These are phyloP conservation scores for Entoloma clypeatum DNA, from an alignment of 1,284 basidiomycete species.

Conservation along the genomic window DNA sequence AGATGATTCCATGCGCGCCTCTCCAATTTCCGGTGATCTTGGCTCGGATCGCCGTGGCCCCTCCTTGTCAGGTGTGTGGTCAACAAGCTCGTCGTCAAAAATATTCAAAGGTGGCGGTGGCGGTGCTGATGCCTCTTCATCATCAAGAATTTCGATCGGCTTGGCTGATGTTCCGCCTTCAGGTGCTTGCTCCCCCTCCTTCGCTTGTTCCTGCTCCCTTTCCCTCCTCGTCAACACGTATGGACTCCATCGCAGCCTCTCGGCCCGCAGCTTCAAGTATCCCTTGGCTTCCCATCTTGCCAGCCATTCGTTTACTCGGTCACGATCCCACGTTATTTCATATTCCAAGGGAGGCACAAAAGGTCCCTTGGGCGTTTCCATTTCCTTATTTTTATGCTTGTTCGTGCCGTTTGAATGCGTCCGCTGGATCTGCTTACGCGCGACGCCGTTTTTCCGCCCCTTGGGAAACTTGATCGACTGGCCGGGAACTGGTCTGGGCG, in stretches of 20 bases:
- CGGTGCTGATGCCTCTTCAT: slow-evolving; percentile 1
- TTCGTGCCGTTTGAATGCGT: slow-evolving; percentile 49
- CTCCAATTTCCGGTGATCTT: background rate
- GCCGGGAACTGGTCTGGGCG: slow-evolving; percentile 63
- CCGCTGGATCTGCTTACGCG: slow-evolving; percentile 59
- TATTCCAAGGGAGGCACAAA: slow-evolving; percentile 75
- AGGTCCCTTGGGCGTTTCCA: slow-evolving; percentile 43
- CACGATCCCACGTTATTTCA: slow-evolving; percentile 70
- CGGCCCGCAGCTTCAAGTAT: slow-evolving; percentile 76
- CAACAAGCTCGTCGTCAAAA: slow-evolving; percentile 22
- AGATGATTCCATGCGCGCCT: slow-evolving; percentile 1
- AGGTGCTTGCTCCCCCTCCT: slow-evolving; percentile 4
- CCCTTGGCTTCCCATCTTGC: slow-evolving; percentile 76
- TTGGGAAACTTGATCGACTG: slow-evolving; percentile 72
- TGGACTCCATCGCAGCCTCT: slow-evolving; percentile 93
- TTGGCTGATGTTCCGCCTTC: slow-evolving; percentile 3
- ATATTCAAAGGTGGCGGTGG: slow-evolving; percentile 18
- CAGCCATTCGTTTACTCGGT: slow-evolving; percentile 67
- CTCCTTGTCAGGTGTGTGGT: no score
- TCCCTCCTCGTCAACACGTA: slow-evolving; percentile 67
- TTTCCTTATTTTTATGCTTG: no score
- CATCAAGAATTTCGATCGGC: no score
- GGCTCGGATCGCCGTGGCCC: slow-evolving; percentile 16
- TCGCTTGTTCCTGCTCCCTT: slow-evolving; percentile 14
- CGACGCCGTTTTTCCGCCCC: slow-evolving; percentile 62